Conservation (phyloP, 2,329 filamentous ascomycete genomes). For the Fusarium nelsonii region DNA sequence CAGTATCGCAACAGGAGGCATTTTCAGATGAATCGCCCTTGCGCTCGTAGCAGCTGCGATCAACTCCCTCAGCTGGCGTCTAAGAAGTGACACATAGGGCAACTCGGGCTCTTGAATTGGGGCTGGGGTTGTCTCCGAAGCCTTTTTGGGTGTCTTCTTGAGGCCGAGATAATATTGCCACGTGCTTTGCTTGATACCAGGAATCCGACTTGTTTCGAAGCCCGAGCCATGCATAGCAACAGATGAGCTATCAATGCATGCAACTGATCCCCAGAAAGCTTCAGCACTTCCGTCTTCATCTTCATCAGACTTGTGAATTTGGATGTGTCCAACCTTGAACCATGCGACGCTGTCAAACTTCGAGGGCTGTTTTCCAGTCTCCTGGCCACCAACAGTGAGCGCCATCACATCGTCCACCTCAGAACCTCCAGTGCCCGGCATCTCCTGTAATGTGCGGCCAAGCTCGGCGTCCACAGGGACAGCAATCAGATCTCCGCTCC, state of each 20-base stretch:
- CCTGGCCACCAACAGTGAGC: constrained; percentile 59
- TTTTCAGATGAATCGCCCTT: constrained; percentile 84
- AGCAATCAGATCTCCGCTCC: constrained; percentile 87
- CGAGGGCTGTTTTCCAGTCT: constrained; percentile 44
- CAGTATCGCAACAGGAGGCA: constrained; percentile 89
- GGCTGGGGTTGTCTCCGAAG: constrained; percentile 54
- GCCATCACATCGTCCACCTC: constrained; percentile 79
- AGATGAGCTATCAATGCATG: constrained; percentile 85
- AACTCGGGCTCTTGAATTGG: constrained; percentile 61
- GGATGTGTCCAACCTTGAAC: constrained; percentile 89
- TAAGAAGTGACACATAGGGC: constrained; percentile 69
- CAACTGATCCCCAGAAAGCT: constrained; percentile 86
- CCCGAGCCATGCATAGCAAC: constrained; percentile 94
- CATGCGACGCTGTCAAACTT: constrained; percentile 78
- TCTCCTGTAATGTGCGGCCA: constrained; percentile 83
- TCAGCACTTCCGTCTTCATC: constrained; percentile 72
- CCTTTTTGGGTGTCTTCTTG: constrained; percentile 70
- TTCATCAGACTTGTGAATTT: constrained; percentile 64
- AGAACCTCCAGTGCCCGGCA: constrained; percentile 67
- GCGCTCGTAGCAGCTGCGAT: constrained; percentile 90
- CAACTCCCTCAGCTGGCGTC: constrained; percentile 82
- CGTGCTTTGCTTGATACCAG: constrained; percentile 78
- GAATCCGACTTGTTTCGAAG: constrained; percentile 84
- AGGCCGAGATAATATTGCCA: constrained; percentile 93
- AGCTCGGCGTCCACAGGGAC: constrained; percentile 89